Percentiles rank a stretch among this genome's conserved stretches.
phyloP scores from a whole-genome alignment of 164 flowering plant genomes.

The Berberis vulgaris region DNA sequence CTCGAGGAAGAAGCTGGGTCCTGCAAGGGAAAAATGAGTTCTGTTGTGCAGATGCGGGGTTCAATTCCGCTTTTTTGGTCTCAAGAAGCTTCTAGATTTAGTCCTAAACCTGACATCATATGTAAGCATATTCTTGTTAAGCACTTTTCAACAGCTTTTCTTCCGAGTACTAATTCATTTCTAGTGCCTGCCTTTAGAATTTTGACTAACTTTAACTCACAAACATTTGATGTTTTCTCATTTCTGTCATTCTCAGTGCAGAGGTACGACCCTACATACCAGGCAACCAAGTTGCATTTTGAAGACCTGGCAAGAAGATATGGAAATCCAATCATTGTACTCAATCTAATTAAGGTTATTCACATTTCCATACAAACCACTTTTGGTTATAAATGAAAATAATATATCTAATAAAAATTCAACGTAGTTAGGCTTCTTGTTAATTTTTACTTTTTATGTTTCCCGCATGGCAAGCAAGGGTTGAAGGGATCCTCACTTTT shows the following conservation, averaged over 20 bases:
- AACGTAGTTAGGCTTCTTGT: too few species aligned
- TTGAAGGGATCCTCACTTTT: too few species aligned
- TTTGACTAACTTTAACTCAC: neutral
- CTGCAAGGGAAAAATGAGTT: slow-evolving; percentile 91
- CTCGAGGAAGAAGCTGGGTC: slow-evolving; percentile 95
- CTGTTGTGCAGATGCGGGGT: slow-evolving; percentile 97
- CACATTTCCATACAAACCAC: neutral
- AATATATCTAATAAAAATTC: too few species aligned
- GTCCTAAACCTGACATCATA: slow-evolving; percentile 96
- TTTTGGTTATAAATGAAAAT: neutral
- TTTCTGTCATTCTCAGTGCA: slow-evolving; percentile 48
- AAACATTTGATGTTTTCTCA: slow-evolving; percentile 8
- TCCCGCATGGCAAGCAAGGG: too few species aligned
- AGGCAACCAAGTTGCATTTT: slow-evolving; percentile 90
- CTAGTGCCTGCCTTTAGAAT: slow-evolving; percentile 1
- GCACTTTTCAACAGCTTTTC: neutral
- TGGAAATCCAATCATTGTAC: slow-evolving; percentile 95
- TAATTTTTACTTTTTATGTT: too few species aligned
- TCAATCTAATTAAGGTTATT: slow-evolving; percentile 84
- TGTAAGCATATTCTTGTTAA: slow-evolving; percentile 34
- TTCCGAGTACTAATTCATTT: slow-evolving; percentile 1
- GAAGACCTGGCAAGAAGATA: slow-evolving; percentile 90
- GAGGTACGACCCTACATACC: slow-evolving; percentile 93
- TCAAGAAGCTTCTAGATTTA: slow-evolving; percentile 93
- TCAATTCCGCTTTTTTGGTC: slow-evolving; percentile 99